Base-by-base conservation (phyloP, 176 grass and related monocot species). In the Oryza longistaminata region DNA sequence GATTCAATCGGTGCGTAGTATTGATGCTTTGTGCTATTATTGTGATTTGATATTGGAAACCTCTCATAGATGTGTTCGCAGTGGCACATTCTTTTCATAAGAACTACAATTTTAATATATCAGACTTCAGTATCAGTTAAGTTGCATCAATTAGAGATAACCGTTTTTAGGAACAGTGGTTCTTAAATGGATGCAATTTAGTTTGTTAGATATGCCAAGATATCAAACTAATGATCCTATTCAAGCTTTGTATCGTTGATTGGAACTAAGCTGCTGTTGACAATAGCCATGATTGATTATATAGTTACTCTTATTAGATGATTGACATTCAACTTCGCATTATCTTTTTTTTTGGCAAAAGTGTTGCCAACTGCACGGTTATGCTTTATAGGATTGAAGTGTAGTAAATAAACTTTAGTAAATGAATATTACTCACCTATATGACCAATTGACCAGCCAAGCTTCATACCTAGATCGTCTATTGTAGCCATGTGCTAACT, bases 1-100 rank as follows among this genome's bases (percentile, higher is more conserved):
- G 10, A 81, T 82, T 83, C 84, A 87, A 83, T 74, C 61, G 89
- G 89, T 90, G 85, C 64, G 85, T 84, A 48, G 19, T 7, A 16
- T 58, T 65, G 40, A 66, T 76, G 58, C 73, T 10, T 40, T 74
- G 17, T 74, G 39, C 27, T 71, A 37, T 42, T 25, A 44, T 68
- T 79, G 29, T 74, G 48, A 87, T 89, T 61, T 85, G 49, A 9
- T 31, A 78, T 43, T 26, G 39, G 66, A 77, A 64, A 74, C 22
- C 27, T 62, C 46, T 2, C 26, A 15, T 31, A 22, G 31, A 66
- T 76, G 26, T 77, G 80, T 83, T 78, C 10, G 1, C 11, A 24
- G 16, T 19, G 27, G 5, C 72, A 29, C n/a, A 71, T 71, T 71
- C 15, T 73, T 42, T 2, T 58, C 7, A 48, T 39, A 11, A 21